Conservation (phyloP, 768 basidiomycete species). For the Termitomyces sp. region DNA sequence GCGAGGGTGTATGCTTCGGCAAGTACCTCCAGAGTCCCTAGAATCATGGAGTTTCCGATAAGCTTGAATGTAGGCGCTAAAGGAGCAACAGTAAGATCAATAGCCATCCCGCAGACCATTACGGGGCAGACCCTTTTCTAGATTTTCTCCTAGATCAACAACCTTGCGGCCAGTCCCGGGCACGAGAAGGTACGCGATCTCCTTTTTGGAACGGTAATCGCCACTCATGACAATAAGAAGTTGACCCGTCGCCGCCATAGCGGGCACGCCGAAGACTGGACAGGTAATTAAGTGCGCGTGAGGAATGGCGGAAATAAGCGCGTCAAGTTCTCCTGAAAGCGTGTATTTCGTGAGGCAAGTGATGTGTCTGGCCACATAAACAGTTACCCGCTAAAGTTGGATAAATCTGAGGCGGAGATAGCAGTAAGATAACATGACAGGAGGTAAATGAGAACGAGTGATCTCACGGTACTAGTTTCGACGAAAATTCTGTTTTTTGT, state of each 20-base stretch:
- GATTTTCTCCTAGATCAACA: constrained; percentile 78
- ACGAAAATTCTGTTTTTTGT: constrained; percentile 70
- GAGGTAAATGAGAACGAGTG: neutral
- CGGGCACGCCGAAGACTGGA: constrained; percentile 76
- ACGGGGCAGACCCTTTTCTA: constrained; percentile 62
- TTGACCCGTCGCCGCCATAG: constrained; percentile 58
- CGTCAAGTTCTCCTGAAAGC: constrained; percentile 62
- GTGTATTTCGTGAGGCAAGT: constrained; percentile 1
- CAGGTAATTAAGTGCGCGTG: constrained; percentile 66
- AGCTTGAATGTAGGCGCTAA: constrained; percentile 71
- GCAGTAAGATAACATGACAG: neutral
- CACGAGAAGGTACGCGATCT: constrained; percentile 71
- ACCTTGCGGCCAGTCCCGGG: constrained; percentile 77
- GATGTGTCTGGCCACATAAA: neutral
- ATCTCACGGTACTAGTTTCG: constrained; percentile 73
- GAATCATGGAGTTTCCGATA: constrained; percentile 75
- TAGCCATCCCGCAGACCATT: neutral
- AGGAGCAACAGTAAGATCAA: neutral
- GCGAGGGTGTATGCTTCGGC: constrained; percentile 83
- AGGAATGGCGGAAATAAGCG: constrained; percentile 52
- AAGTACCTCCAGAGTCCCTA: constrained; percentile 75
- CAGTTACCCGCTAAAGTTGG: constrained; percentile 46
- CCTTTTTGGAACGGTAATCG: constrained; percentile 78
- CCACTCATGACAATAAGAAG: constrained; percentile 79
- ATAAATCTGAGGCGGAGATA: constrained; percentile 40